Evolutionary conservation across 306 rosid species (phyloP), one percentile per base, ranked within the genome.

Genomic region (Sechiopsis laciniata): DNA sequence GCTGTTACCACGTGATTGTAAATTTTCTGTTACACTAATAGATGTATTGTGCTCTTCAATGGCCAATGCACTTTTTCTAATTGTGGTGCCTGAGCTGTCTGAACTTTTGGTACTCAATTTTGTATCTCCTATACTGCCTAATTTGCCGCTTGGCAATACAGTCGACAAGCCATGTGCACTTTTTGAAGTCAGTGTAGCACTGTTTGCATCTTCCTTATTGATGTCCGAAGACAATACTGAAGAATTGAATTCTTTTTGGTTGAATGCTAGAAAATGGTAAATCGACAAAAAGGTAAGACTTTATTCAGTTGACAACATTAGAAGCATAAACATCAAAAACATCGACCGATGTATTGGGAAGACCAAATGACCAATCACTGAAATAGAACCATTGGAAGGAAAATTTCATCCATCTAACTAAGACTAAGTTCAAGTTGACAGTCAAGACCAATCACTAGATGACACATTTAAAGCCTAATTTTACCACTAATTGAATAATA

Each of bases 1-100:
- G 55, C 80, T 19, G 72, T 87, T 84, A 81, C 83, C 84, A 76
- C 74, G 78, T 48, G 83, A 77, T 74, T 72, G 82, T 58, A 46
- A 63, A 57, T 76, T 80, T 68, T 37, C 37, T 24, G 71, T 67
- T 32, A 78, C 80, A 76, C 77, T 86, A 59, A 79, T 71, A 6
- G 77, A 70, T 15, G 58, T 74, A 22, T 45, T 80, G 24, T 76
- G 72, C 20, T 81, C 80, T 55, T 55, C 75, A 37, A 46, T 32
- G 35, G 59, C 56, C 45, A 19, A 74, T 55, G 22, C 61, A 46
- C 55, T 59, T 78, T 76, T 79, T 45, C 53, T 67, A 68, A 52
- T 51, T 46, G 45, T 46, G 32, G 61, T 35, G 21, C 74, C 54
- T 19, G 72, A 63, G 64, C n/a, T 50, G 52, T 53, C 79, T 42